Conservation (phyloP, 371 early-diverging fungal genomes). For the Basidiobolus meristosporus region DNA sequence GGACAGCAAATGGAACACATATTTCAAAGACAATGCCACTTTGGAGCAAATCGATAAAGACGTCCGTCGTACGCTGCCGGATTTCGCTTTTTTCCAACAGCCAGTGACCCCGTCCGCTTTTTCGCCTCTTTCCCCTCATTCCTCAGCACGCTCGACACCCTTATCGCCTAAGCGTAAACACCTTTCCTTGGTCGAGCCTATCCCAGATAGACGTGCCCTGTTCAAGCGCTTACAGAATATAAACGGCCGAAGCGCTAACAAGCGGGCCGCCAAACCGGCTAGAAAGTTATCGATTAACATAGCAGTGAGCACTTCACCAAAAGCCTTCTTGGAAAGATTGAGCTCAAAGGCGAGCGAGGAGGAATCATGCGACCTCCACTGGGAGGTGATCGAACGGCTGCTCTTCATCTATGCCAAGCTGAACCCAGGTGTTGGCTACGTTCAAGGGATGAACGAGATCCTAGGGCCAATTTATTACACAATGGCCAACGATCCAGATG, state of each 20-base stretch:
- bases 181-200: too few relatives aligned
- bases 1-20: slow-evolving; percentile 25
- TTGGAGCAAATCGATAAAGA: slow-evolving; percentile 74
- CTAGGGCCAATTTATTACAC: slow-evolving; percentile 72
- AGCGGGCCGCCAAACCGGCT: not conserved
- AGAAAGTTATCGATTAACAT: not conserved
- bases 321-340: not conserved
- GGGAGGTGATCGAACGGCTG: slow-evolving; percentile 68
- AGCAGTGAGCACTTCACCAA: not conserved
- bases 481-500: slow-evolving; percentile 37
- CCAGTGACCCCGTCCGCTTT: slow-evolving; percentile 26
- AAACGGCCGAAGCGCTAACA: too few relatives aligned
- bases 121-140: slow-evolving; percentile 18
- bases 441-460: slow-evolving; percentile 83
- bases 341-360: not conserved
- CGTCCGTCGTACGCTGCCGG: slow-evolving; percentile 59
- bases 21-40: slow-evolving; percentile 30
- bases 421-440: slow-evolving; percentile 73
- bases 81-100: slow-evolving; percentile 60
- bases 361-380: slow-evolving; percentile 35
- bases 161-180: not conserved
- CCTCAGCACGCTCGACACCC: not conserved
- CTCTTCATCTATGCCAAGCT: slow-evolving; percentile 67
- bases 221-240: too few relatives aligned
- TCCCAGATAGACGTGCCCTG: too few relatives aligned